A percentile compares a stretch with the other conserved stretches of the same genome.
These are phyloP conservation scores for Polyrhizophydium stewartii DNA, from an alignment of 371 early-diverging fungal genomes.

Conservation along the genomic window DNA sequence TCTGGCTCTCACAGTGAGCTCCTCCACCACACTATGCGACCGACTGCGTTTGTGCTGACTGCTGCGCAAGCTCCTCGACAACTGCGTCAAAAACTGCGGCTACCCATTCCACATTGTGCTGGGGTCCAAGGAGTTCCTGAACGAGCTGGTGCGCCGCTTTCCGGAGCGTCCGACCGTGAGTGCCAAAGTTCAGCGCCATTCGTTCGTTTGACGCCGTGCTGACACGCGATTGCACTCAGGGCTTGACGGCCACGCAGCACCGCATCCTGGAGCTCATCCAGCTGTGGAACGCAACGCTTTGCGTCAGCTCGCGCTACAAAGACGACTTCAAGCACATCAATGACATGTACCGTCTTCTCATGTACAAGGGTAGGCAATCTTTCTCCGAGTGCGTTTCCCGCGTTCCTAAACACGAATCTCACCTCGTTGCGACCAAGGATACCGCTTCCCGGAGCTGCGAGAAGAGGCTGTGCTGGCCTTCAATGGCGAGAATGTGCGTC, in stretches of 20 bases:
- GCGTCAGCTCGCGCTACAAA: conserved; percentile 73
- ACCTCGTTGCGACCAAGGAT: conserved; percentile 49
- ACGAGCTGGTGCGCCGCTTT: conserved; percentile 85
- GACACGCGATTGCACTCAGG: conserved; percentile 6
- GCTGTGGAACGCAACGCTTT: conserved; percentile 86
- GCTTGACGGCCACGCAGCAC: conserved; percentile 59
- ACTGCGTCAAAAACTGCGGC: conserved; percentile 94
- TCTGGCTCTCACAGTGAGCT: conserved; percentile 65
- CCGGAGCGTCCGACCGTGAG: conserved; percentile 76
- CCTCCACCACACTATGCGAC: not conserved
- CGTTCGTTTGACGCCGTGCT: not conserved
- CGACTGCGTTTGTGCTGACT: not conserved
- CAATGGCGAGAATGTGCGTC: conserved; percentile 4
- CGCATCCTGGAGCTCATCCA: conserved; percentile 87
- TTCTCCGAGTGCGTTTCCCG: too few relatives aligned
- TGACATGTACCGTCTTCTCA: conserved; percentile 85
- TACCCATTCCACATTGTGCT: conserved; percentile 93
- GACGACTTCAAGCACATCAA: conserved; percentile 87
- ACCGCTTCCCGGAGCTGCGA: conserved; percentile 67
- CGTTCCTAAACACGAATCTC: not conserved
- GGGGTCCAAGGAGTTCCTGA: conserved; percentile 90
- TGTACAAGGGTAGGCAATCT: conserved; percentile 54
- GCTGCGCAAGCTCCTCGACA: conserved; percentile 72
- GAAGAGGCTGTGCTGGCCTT: conserved; percentile 27
- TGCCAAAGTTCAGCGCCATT: too few relatives aligned